Percentiles rank a stretch among this genome's conserved stretches.
phyloP scores from a whole-genome alignment of 768 basidiomycete species.

The Collybia mongolica region DNA sequence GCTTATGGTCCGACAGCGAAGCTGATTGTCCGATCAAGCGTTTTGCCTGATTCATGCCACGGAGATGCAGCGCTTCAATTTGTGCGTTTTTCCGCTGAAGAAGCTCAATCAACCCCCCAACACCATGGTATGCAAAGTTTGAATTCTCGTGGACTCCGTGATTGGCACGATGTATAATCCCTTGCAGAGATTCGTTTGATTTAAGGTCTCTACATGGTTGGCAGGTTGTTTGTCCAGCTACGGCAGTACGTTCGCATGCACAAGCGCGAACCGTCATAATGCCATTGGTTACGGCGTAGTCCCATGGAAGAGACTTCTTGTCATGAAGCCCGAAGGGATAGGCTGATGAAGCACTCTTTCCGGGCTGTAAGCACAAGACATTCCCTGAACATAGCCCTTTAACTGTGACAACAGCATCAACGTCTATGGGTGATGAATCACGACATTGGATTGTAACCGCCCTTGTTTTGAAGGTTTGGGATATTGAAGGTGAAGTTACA shows the following conservation, averaged over 20 bases:
- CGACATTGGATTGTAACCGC: no score
- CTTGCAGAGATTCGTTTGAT: conserved; percentile 3
- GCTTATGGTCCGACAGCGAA: conserved; percentile 13
- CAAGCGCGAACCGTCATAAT: neutral
- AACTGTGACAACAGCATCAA: no score
- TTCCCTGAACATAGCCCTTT: no score
- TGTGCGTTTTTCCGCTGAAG: conserved; percentile 3
- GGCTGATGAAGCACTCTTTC: neutral
- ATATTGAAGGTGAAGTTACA: no score
- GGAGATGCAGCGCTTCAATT: conserved; percentile 1
- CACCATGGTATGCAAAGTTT: conserved; percentile 3
- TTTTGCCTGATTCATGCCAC: conserved; percentile 6
- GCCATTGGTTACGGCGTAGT: conserved; percentile 3
- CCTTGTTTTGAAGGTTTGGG: no score
- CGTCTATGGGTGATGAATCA: no score
- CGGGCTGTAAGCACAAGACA: no score
- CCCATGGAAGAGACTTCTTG: conserved; percentile 11
- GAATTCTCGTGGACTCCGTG: conserved; percentile 10
- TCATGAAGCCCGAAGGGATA: conserved; percentile 23
- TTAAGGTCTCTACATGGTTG: neutral
- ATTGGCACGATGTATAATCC: conserved; percentile 6
- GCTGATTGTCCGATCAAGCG: neutral
- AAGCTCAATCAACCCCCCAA: conserved; percentile 7
- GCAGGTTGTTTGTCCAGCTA: neutral
- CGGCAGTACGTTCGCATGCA: neutral